Evolutionary conservation across 495 filamentous ascomycete genomes (phyloP).

Genomic region (Cercophora sp.): DNA sequence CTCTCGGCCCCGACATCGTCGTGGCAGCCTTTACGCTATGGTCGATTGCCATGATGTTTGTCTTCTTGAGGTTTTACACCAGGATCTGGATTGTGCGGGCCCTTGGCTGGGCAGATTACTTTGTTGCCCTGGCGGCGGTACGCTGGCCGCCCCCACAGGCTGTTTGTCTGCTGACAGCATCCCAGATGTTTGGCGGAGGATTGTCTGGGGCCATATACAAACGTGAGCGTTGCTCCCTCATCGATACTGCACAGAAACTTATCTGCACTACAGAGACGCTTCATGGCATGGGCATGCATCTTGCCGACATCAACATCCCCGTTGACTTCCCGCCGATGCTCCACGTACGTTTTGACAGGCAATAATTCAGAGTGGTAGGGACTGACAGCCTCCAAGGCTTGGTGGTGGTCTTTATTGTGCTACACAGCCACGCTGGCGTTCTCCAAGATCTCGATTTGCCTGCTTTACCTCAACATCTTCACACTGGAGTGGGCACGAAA

Average conservation of each 20-base stretch:
- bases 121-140: slow-evolving; percentile 19
- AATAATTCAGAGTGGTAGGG: neutral
- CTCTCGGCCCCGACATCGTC: slow-evolving; percentile 13
- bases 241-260: neutral
- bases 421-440: slow-evolving; percentile 20
- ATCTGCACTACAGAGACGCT: slow-evolving; percentile 11
- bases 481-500: slow-evolving; percentile 20
- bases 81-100: slow-evolving; percentile 16
- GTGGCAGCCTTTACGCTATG: slow-evolving; percentile 12
- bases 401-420: slow-evolving; percentile 20
- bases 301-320: slow-evolving; percentile 13
- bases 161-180: neutral
- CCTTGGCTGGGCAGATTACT: slow-evolving; percentile 19
- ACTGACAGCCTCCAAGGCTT: slow-evolving; percentile 7
- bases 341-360: slow-evolving; percentile 9
- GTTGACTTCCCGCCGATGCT: slow-evolving; percentile 2
- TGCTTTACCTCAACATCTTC: slow-evolving; percentile 29
- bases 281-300: slow-evolving; percentile 23
- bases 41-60: slow-evolving; percentile 21
- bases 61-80: slow-evolving; percentile 20
- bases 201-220: neutral
- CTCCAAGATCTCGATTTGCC: slow-evolving; percentile 27
- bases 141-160: neutral
- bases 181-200: slow-evolving; percentile 12
- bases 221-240: slow-evolving; percentile 5